phyloP scores from a whole-genome alignment of 306 rosid species.

The Elaeagnus macrophylla region DNA sequence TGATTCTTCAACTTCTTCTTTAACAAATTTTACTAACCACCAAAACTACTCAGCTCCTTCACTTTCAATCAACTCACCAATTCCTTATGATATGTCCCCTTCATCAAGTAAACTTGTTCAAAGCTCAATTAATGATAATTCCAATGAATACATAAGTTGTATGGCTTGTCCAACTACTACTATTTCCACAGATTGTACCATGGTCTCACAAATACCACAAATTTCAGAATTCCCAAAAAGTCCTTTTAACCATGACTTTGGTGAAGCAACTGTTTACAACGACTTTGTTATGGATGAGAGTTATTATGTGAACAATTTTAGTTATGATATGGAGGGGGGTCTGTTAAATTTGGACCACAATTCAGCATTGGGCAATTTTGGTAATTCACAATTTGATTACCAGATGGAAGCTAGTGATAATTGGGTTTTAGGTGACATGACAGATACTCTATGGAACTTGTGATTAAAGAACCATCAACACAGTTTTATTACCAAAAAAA shows the following conservation, averaged over 20 bases:
- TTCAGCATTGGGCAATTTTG: constrained; percentile 26
- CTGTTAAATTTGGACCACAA: constrained; percentile 30
- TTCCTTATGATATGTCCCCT: constrained; percentile 22
- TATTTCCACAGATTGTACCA: constrained; percentile 30
- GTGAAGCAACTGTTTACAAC: constrained; percentile 15
- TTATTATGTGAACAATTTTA: constrained; percentile 18
- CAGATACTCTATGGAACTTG: constrained; percentile 62
- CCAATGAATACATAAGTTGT: constrained; percentile 10
- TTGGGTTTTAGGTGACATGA: constrained; percentile 44
- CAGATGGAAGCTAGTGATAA: constrained; percentile 38
- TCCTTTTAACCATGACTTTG: constrained; percentile 22
- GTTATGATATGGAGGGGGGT: constrained; percentile 39
- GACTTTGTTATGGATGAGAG: constrained; percentile 19
- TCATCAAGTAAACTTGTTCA: constrained; percentile 20
- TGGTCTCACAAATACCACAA: constrained; percentile 30
- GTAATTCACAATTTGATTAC: constrained; percentile 39
- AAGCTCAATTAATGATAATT: constrained; percentile 18
- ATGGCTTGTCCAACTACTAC: constrained; percentile 20
- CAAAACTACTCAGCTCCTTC: constrained; percentile 17
- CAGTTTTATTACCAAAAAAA: not conserved
- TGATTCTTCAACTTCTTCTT: constrained; percentile 21
- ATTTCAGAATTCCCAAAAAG: constrained; percentile 20
- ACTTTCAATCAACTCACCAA: constrained; percentile 7
- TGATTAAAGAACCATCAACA: not conserved
- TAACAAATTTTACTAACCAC: constrained; percentile 20